Evolutionary conservation across 2,329 filamentous ascomycete genomes (phyloP).

Genomic region (Chlorencoelia australis): DNA sequence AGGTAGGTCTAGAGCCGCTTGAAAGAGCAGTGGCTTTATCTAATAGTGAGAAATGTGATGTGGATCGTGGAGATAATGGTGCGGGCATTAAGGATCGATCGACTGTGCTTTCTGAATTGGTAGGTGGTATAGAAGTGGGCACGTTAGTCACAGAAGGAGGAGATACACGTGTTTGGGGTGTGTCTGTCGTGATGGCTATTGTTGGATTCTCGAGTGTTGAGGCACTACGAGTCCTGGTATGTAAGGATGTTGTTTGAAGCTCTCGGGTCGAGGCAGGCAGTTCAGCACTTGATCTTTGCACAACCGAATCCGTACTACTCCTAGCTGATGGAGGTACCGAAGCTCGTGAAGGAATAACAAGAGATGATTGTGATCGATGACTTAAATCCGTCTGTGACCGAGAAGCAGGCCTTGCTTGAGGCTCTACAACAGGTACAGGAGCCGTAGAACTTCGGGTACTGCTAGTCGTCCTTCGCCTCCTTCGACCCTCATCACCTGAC

Average conservation of each 20-base stretch:
- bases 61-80: slow-evolving; percentile 20
- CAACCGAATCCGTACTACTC: slow-evolving; percentile 23
- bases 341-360: slow-evolving; percentile 14
- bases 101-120: slow-evolving; percentile 8
- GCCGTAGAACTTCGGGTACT: slow-evolving; percentile 44
- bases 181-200: slow-evolving; percentile 3
- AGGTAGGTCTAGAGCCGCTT: slow-evolving; percentile 23
- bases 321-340: slow-evolving; percentile 12
- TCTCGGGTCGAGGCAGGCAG: slow-evolving; percentile 10
- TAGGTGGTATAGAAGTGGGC: slow-evolving; percentile 12
- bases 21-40: slow-evolving; percentile 23
- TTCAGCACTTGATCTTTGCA: slow-evolving; percentile 15
- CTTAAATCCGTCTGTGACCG: slow-evolving; percentile 58
- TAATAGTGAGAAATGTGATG: slow-evolving; percentile 14
- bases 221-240: too few relatives aligned
- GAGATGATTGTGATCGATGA: slow-evolving; percentile 28
- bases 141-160: slow-evolving; percentile 17
- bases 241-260: slow-evolving; percentile 1
- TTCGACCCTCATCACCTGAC: slow-evolving; percentile 36
- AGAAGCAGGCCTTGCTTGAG: slow-evolving; percentile 38
- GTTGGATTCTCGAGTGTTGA: slow-evolving; percentile 8
- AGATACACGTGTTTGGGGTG: slow-evolving; percentile 12
- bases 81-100: slow-evolving; percentile 22
- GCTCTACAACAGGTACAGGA: slow-evolving; percentile 34
- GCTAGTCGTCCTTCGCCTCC: slow-evolving; percentile 42